A percentile compares a stretch with the other conserved stretches of the same genome.
Conservation (phyloP, 208 protist species). For the Porcisia deanei region DNA sequence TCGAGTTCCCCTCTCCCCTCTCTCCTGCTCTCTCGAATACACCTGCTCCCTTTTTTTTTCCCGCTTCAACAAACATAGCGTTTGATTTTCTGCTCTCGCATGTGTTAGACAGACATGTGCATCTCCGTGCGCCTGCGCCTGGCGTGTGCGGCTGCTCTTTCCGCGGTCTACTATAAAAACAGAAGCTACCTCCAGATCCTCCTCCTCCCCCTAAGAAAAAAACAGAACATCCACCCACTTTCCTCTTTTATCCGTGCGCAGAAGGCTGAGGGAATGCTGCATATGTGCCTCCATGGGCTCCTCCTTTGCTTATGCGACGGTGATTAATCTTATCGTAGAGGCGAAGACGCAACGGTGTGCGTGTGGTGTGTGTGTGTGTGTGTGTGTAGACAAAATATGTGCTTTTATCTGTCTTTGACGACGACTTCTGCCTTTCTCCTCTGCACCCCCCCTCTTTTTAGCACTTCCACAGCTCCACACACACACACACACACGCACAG, state of each 20-base stretch:
- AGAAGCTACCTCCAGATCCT: background rate
- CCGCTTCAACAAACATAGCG: background rate
- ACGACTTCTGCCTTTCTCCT: too few species aligned
- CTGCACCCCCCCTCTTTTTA: too few species aligned
- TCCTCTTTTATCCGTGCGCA: too few species aligned
- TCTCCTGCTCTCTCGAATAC: background rate
- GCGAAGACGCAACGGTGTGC: background rate
- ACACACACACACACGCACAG: constrained; percentile 3
- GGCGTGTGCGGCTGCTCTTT: background rate
- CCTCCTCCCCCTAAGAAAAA: too few species aligned
- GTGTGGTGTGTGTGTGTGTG: too few species aligned
- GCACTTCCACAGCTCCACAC: background rate
- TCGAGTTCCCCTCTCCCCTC: background rate
- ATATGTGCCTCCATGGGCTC: too few species aligned
- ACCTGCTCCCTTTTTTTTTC: background rate
- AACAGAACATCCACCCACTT: too few species aligned
- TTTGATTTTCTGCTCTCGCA: background rate
- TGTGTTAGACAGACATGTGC: background rate
- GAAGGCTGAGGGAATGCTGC: too few species aligned
- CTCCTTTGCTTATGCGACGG: background rate
- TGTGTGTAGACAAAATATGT: too few species aligned
- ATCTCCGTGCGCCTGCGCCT: background rate
- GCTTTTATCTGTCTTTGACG: too few species aligned
- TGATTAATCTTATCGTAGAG: background rate
- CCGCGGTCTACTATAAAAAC: background rate